These are phyloP conservation scores for Fusarium sp. DNA, from an alignment of 2,329 filamentous ascomycete species.

Conservation along the genomic window DNA sequence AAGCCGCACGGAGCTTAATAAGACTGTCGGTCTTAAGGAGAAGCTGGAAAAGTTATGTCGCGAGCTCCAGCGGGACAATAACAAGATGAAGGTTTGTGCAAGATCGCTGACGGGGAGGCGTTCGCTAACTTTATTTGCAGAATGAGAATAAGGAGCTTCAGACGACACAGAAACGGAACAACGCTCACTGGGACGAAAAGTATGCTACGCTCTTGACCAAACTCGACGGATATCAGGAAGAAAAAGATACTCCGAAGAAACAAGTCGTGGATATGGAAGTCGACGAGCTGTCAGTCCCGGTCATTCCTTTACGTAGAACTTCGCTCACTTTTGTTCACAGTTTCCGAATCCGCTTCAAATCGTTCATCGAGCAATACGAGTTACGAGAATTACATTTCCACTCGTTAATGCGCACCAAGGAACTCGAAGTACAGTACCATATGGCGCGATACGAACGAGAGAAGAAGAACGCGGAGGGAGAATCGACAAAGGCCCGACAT, in stretches of 20 bases:
- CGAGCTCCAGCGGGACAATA: slow-evolving; percentile 96
- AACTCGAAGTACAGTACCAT: slow-evolving; percentile 93
- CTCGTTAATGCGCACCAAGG: slow-evolving; percentile 89
- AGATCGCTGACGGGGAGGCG: neutral
- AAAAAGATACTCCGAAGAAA: slow-evolving; percentile 83
- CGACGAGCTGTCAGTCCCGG: slow-evolving; percentile 78
- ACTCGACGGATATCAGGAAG: slow-evolving; percentile 87
- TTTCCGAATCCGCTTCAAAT: slow-evolving; percentile 88
- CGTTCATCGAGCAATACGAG: slow-evolving; percentile 96
- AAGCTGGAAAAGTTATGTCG: slow-evolving; percentile 96
- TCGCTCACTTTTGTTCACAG: slow-evolving; percentile 54
- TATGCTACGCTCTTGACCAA: slow-evolving; percentile 83
- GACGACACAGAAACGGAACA: slow-evolving; percentile 84
- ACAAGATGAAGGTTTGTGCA: slow-evolving; percentile 85
- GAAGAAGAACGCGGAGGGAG: slow-evolving; percentile 85
- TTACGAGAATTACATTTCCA: slow-evolving; percentile 94
- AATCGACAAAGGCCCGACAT: slow-evolving; percentile 81
- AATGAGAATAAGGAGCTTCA: slow-evolving; percentile 94
- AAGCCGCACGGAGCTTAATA: slow-evolving; percentile 85
- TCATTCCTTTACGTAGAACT: neutral
- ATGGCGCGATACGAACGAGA: slow-evolving; percentile 89
- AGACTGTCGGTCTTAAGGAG: slow-evolving; percentile 90
- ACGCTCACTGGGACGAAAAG: slow-evolving; percentile 84
- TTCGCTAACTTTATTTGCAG: slow-evolving; percentile 54
- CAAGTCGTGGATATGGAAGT: slow-evolving; percentile 85